Percentiles rank a stretch among this genome's conserved stretches.
phyloP scores from a whole-genome alignment of 1,284 basidiomycete species.

The Polyporus tsugae region DNA sequence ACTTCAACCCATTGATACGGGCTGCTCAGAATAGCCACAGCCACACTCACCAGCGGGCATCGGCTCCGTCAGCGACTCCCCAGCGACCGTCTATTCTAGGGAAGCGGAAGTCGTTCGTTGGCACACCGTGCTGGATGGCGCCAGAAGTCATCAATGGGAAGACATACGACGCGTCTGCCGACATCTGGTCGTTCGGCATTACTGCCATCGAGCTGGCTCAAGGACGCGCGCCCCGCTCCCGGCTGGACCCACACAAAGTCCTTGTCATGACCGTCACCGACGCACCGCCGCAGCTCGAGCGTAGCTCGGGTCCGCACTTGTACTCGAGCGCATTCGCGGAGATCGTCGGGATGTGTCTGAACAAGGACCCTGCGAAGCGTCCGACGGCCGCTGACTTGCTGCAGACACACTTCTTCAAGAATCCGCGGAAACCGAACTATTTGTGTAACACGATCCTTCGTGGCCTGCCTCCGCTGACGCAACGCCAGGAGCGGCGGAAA shows the following conservation, averaged over 20 bases:
- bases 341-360: conserved; percentile 81
- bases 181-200: conserved; percentile 94
- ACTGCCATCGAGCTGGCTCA: conserved; percentile 87
- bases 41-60: conserved; percentile 21
- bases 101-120: conserved; percentile 88
- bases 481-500: conserved; percentile 72
- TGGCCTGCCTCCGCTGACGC: conserved; percentile 72
- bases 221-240: conserved; percentile 83
- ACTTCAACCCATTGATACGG: conserved; percentile 22
- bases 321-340: conserved; percentile 88
- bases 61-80: conserved; percentile 22
- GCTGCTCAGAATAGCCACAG: conserved; percentile 11
- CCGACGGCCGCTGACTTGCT: conserved; percentile 84
- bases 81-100: conserved; percentile 50
- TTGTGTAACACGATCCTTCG: conserved; percentile 79
- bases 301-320: conserved; percentile 75
- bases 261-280: conserved; percentile 81
- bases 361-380: conserved; percentile 83
- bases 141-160: conserved; percentile 88
- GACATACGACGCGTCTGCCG: conserved; percentile 85
- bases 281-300: conserved; percentile 76
- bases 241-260: conserved; percentile 78
- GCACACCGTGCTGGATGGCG: conserved; percentile 96
- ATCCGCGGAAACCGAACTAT: conserved; percentile 77
- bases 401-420: conserved; percentile 81